Conservation (phyloP, 306 rosid genomes). For the Vigna angularis region DNA sequence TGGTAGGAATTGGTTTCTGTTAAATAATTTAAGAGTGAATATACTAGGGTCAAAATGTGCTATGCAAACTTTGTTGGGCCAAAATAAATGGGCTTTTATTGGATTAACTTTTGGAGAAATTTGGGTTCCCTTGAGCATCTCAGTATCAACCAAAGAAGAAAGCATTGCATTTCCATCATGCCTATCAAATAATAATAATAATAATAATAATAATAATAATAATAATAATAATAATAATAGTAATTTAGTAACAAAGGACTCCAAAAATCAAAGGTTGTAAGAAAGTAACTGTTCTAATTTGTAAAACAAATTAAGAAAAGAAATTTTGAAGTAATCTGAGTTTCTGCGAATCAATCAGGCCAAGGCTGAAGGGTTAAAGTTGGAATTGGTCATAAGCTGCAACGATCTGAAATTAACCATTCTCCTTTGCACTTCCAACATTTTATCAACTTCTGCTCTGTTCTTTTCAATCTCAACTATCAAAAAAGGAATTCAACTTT, state of each 20-base stretch:
- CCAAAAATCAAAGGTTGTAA: background rate
- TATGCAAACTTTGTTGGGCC: no score
- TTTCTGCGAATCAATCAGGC: background rate
- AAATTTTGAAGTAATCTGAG: conserved; percentile 1
- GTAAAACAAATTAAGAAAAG: background rate
- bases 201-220: background rate
- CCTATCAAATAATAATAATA: background rate
- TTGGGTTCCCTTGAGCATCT: no score
- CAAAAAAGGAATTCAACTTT: background rate
- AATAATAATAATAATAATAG: background rate
- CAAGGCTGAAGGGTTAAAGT: conserved; percentile 1
- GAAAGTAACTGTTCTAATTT: background rate
- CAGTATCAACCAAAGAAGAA: background rate
- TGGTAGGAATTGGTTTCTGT: no score
- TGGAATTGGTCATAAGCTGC: background rate
- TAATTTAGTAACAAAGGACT: no score
- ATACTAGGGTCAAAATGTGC: no score
- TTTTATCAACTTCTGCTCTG: conserved; percentile 50
- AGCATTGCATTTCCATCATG: background rate
- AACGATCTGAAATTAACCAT: background rate
- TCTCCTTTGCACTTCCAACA: conserved; percentile 39
- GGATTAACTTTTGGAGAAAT: no score
- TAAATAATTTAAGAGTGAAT: no score
- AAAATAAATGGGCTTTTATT: no score
- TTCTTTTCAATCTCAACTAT: conserved; percentile 56